Evolutionary conservation across 108 stramenopile species (phyloP), one percentile per base, ranked within the genome.

Genomic region (Cyclotella sp.): DNA sequence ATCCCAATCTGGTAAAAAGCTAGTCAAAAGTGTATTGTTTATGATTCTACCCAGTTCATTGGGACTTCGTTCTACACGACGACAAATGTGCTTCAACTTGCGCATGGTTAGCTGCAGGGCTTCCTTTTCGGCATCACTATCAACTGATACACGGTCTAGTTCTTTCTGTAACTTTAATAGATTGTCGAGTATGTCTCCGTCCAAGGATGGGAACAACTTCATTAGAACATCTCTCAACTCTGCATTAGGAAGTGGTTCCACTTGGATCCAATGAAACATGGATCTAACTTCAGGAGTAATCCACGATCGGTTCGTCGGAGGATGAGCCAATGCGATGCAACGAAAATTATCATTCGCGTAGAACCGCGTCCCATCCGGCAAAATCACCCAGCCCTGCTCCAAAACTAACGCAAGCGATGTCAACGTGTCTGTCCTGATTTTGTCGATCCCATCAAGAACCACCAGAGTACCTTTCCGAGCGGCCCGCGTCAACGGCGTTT

Each of bases 371-470:
- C 91, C 94, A 77, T 90, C 88, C 8, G 94, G 94, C 13, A 95
- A 68, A 40, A 77, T 30, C n/a, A 78, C 72, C 29, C 76, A 78
- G 11, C 92, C 63, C 14, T 88, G 76, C 63, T 76, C 82, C 7
- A 88, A 51, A 19, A 92, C 61, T n/a, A 73, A 46, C 19, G 82
- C 81, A 49, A 93, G 79, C 15, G 88, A 78, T n/a, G 88, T 53
- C 64, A 95, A 73, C 4, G 84, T 79, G 77, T 91, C 94, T 27
- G 81, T 34, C 3, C 84, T 81, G 29, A 94, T 72, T 52, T 90
- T 93, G 22, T 97, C 92, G 22, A 93, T 75, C 15, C 94, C 95
- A 84, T 97, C 97, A 29, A 97, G 74, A 44, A 95, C 75, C 0
- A 78, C 72, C 10, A 79, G 45, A 26, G 64, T 63, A 9, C 95